Percentiles rank a stretch among this genome's conserved stretches.
These are phyloP conservation scores for Durotheca rogersii DNA, from an alignment of 495 filamentous ascomycete genomes.

Conservation along the genomic window DNA sequence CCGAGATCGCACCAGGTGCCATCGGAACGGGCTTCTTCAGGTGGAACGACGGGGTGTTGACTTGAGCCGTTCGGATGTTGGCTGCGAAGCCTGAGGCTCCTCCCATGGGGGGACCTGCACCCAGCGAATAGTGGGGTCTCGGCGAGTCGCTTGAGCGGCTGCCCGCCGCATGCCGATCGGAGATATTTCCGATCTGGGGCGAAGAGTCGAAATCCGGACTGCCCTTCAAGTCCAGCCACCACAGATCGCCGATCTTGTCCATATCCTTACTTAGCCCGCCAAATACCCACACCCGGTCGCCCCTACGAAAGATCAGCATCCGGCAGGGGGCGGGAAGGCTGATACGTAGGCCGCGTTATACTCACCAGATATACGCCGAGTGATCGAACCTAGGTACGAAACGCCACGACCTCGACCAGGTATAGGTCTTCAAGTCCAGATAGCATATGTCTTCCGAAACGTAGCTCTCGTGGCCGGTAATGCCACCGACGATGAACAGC, in stretches of 20 bases:
- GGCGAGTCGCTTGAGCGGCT: constrained; percentile 44
- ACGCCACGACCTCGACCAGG: constrained; percentile 94
- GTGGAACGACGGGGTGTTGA: constrained; percentile 67
- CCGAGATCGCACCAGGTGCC: constrained; percentile 81
- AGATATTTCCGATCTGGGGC: constrained; percentile 64
- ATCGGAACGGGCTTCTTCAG: constrained; percentile 68
- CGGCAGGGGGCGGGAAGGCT: neutral
- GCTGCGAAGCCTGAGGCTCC: constrained; percentile 76
- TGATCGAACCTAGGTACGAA: constrained; percentile 95
- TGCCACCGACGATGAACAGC: constrained; percentile 87
- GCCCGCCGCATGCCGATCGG: constrained; percentile 46
- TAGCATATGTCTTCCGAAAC: constrained; percentile 95
- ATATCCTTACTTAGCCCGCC: constrained; percentile 91
- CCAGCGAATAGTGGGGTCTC: constrained; percentile 43
- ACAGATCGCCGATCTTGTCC: constrained; percentile 92
- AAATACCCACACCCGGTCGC: constrained; percentile 93
- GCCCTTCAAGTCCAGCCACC: constrained; percentile 93
- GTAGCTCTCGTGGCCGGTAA: constrained; percentile 81
- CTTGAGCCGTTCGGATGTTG: constrained; percentile 84
- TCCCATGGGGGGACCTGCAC: constrained; percentile 48
- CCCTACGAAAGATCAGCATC: constrained; percentile 32
- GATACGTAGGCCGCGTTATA: neutral
- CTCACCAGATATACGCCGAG: constrained; percentile 78
- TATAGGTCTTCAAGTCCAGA: constrained; percentile 94
- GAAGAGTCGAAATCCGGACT: constrained; percentile 78